These are phyloP conservation scores for Colletotrichum phormii DNA, from an alignment of 2,329 filamentous ascomycete species.

Conservation along the genomic window DNA sequence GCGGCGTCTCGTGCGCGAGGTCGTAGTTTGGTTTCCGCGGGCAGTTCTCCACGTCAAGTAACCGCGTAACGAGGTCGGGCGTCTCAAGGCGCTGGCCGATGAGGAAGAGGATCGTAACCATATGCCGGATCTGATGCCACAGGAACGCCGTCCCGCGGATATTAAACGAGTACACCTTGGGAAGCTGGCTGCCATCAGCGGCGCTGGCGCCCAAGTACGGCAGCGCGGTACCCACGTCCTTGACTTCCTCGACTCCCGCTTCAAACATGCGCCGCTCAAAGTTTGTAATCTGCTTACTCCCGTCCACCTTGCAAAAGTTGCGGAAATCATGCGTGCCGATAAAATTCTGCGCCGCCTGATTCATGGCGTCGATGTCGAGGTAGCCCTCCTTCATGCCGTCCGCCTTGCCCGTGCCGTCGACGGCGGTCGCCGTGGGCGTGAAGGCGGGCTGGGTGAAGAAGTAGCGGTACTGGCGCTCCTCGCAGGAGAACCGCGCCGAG, in stretches of 20 bases:
- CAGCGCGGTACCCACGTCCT: constrained; percentile 63
- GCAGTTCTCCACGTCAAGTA: constrained; percentile 79
- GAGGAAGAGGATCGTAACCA: constrained; percentile 92
- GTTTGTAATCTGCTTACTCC: constrained; percentile 87
- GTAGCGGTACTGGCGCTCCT: constrained; percentile 92
- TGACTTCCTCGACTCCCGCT: constrained; percentile 80
- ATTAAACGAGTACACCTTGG: constrained; percentile 87
- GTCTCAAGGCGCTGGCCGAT: constrained; percentile 89
- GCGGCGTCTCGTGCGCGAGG: constrained; percentile 89
- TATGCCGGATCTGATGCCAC: constrained; percentile 97
- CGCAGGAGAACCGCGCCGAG: constrained; percentile 91
- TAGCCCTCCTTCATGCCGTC: constrained; percentile 71
- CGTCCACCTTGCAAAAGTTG: constrained; percentile 96
- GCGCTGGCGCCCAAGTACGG: constrained; percentile 60
- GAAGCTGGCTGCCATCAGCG: constrained; percentile 43
- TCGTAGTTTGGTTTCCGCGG: constrained; percentile 87
- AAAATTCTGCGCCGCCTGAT: constrained; percentile 80
- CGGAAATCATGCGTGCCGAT: constrained; percentile 93
- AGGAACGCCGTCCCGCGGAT: constrained; percentile 93
- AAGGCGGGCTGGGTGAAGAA: constrained; percentile 98
- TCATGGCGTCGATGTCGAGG: constrained; percentile 91
- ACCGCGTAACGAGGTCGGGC: constrained; percentile 76
- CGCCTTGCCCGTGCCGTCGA: constrained; percentile 4
- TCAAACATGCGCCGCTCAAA: constrained; percentile 84
- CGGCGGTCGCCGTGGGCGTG: constrained; percentile 70